Evolutionary conservation across 176 grass and related monocot genomes (phyloP).

Genomic region (Aegilops tauschii): DNA sequence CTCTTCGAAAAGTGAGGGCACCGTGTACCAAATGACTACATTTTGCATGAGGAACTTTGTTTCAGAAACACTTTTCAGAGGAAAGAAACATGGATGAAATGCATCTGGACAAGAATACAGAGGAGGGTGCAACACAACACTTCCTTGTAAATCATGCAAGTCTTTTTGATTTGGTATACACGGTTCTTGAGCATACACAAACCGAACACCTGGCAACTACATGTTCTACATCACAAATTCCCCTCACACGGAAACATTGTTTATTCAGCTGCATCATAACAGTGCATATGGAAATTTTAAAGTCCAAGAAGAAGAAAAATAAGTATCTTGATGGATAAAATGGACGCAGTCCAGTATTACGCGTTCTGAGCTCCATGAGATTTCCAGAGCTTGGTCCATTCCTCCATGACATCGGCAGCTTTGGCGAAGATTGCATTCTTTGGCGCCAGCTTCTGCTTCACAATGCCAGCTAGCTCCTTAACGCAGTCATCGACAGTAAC

Average conservation of each 20-base stretch:
- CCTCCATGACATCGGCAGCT: slow-evolving; percentile 77
- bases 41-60: no score
- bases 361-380: slow-evolving; percentile 40
- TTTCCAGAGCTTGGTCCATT: slow-evolving; percentile 85
- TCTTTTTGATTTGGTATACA: neutral
- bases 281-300: slow-evolving; percentile 20
- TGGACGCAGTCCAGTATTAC: slow-evolving; percentile 11
- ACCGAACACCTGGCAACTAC: neutral
- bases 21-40: no score
- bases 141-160: no score
- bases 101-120: no score
- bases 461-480: slow-evolving; percentile 60
- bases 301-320: neutral
- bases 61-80: no score
- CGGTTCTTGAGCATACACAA: neutral
- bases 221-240: slow-evolving; percentile 16
- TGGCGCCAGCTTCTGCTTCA: slow-evolving; percentile 53
- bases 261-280: slow-evolving; percentile 37
- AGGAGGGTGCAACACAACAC: no score
- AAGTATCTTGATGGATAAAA: neutral
- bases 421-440: slow-evolving; percentile 57
- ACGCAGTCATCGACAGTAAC: slow-evolving; percentile 70
- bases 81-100: no score
- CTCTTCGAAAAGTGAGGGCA: no score
- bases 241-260: neutral